Evolutionary conservation across 176 grass and related monocot genomes (phyloP).

Genomic region (Otatea glauca): DNA sequence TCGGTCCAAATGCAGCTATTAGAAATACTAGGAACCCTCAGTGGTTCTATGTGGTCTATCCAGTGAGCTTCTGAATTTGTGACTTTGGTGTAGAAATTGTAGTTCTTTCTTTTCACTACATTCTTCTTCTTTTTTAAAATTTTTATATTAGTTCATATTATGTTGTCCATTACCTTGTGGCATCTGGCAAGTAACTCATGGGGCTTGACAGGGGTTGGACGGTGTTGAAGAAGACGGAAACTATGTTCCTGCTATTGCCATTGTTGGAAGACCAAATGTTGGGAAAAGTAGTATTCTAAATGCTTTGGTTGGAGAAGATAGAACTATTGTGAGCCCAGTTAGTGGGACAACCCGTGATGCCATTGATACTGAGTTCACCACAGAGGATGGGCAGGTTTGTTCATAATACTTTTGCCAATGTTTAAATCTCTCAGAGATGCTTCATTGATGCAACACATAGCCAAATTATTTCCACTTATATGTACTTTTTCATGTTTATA

Average conservation of each 20-base stretch:
- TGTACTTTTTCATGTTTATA: conserved; percentile 21
- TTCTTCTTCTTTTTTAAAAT: not conserved
- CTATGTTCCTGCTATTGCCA: conserved; percentile 81
- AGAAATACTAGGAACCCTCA: not conserved
- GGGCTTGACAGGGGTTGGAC: conserved; percentile 47
- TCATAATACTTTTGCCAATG: not conserved
- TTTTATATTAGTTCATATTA: not conserved
- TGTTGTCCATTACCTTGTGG: conserved; percentile 9
- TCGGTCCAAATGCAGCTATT: not conserved
- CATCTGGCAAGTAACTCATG: not conserved
- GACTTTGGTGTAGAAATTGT: not conserved
- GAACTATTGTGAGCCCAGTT: conserved; percentile 97
- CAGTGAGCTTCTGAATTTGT: not conserved
- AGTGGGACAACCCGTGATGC: conserved; percentile 98
- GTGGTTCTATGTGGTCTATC: not conserved
- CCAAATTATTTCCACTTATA: not conserved
- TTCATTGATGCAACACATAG: not conserved
- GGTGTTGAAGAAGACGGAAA: conserved; percentile 69
- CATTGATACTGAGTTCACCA: conserved; percentile 89
- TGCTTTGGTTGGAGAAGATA: conserved; percentile 90
- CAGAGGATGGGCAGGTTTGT: conserved; percentile 81
- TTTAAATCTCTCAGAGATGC: not conserved
- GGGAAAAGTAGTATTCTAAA: conserved; percentile 99
- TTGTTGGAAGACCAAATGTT: conserved; percentile 98
- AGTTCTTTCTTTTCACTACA: not conserved